Conservation (phyloP, 1,139 yeast species). For the Taphrina deformans region DNA sequence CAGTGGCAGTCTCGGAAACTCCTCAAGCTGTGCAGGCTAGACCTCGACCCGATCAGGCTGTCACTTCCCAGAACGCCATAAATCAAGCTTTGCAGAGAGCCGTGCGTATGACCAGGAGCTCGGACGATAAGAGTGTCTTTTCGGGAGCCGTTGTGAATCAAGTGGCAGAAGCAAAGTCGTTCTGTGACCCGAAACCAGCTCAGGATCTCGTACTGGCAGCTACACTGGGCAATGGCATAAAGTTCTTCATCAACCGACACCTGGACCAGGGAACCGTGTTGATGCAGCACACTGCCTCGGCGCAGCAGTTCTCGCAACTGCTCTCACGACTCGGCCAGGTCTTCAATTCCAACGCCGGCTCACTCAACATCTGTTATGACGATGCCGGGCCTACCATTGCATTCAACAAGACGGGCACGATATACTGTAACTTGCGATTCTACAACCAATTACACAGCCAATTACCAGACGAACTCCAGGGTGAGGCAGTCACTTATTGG, state of each 20-base stretch:
- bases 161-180: slow-evolving; percentile 27
- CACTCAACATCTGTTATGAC: slow-evolving; percentile 44
- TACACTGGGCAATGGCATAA: slow-evolving; percentile 14
- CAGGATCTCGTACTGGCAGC: slow-evolving; percentile 8
- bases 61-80: slow-evolving; percentile 6
- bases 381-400: slow-evolving; percentile 43
- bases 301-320: slow-evolving; percentile 24
- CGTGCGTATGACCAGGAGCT: slow-evolving; percentile 4
- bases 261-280: background rate
- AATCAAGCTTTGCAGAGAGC: slow-evolving; percentile 19
- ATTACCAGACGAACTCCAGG: background rate
- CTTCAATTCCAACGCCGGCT: slow-evolving; percentile 37
- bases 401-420: slow-evolving; percentile 47
- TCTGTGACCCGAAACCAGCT: slow-evolving; percentile 27
- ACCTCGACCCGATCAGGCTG: slow-evolving; percentile 10
- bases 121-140: slow-evolving; percentile 11
- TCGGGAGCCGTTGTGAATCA: slow-evolving; percentile 1
- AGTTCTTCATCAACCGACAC: slow-evolving; percentile 6
- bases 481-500: slow-evolving; percentile 41
- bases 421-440: slow-evolving; percentile 48
- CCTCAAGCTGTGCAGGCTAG: background rate
- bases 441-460: slow-evolving; percentile 38
- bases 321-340: slow-evolving; percentile 38
- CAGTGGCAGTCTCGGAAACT: background rate
- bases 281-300: background rate